Conservation (phyloP, 2,329 filamentous ascomycete genomes). For the Arthrobotrys sinensis region DNA sequence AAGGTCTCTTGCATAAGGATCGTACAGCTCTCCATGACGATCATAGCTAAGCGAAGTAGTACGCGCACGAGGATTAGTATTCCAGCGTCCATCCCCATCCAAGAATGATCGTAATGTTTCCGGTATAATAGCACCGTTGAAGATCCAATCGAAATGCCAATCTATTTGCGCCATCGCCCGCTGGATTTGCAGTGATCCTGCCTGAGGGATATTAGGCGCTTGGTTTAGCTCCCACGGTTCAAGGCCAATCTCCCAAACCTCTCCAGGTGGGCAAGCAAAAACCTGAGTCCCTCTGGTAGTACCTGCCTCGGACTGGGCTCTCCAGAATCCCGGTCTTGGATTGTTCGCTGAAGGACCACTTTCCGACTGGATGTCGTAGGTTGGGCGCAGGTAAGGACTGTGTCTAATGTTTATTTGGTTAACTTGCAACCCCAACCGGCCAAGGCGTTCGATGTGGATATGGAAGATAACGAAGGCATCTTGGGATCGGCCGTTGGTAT, state of each 20-base stretch:
- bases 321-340: not conserved
- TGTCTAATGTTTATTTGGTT: slow-evolving; percentile 17
- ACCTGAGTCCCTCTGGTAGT: not conserved
- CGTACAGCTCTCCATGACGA: not conserved
- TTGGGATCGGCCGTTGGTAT: too few relatives aligned
- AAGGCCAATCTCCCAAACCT: slow-evolving; percentile 8
- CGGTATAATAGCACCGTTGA: not conserved
- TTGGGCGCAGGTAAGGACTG: not conserved
- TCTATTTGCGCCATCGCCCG: not conserved
- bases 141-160: not conserved
- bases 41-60: not conserved
- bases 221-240: not conserved
- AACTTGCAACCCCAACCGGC: not conserved
- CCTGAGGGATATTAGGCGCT: not conserved
- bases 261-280: not conserved
- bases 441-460: not conserved
- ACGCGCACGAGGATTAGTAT: too few relatives aligned
- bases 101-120: not conserved
- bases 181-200: not conserved
- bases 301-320: not conserved
- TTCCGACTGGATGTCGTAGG: not conserved
- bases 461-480: slow-evolving; percentile 17
- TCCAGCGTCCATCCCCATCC: not conserved
- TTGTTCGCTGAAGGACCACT: not conserved
- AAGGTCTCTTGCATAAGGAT: not conserved